These are phyloP conservation scores for Fusarium sp. DNA, from an alignment of 2,329 filamentous ascomycete genomes.

Conservation along the genomic window DNA sequence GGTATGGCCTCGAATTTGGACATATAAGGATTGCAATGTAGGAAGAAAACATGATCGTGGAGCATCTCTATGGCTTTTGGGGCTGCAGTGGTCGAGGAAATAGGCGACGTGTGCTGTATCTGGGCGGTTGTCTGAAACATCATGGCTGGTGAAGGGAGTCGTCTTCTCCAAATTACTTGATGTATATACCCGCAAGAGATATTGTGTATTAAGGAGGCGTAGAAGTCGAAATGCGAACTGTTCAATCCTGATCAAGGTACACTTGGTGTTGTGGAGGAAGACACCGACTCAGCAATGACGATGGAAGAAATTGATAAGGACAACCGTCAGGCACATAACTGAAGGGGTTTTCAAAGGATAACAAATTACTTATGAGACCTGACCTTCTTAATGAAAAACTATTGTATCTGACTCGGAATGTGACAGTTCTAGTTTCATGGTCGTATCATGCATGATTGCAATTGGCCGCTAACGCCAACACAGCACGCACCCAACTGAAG, in stretches of 20 bases:
- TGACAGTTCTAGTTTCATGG: slow-evolving; percentile 3
- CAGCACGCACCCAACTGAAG: neutral
- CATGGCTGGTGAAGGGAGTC: slow-evolving; percentile 41
- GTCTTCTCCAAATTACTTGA: neutral
- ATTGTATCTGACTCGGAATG: neutral
- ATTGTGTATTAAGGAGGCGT: neutral
- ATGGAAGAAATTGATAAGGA: neutral
- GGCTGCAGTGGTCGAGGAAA: slow-evolving; percentile 51
- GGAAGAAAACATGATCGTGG: slow-evolving; percentile 62
- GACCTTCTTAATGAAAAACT: neutral
- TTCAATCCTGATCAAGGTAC: neutral
- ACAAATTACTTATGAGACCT: neutral
- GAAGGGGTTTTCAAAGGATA: neutral
- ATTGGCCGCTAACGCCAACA: neutral
- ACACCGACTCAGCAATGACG: neutral
- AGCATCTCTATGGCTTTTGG: slow-evolving; percentile 56
- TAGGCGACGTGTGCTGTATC: slow-evolving; percentile 53
- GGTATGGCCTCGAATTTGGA: slow-evolving; percentile 52
- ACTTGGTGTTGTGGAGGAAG: neutral
- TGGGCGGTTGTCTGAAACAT: slow-evolving; percentile 57
- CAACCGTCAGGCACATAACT: neutral
- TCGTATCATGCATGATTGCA: slow-evolving; percentile 3
- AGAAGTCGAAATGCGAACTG: neutral
- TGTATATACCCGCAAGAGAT: neutral
- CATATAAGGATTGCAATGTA: slow-evolving; percentile 63